These are phyloP conservation scores for Chrysoporthe cubensis DNA, from an alignment of 2,329 filamentous ascomycete species.

Conservation along the genomic window DNA sequence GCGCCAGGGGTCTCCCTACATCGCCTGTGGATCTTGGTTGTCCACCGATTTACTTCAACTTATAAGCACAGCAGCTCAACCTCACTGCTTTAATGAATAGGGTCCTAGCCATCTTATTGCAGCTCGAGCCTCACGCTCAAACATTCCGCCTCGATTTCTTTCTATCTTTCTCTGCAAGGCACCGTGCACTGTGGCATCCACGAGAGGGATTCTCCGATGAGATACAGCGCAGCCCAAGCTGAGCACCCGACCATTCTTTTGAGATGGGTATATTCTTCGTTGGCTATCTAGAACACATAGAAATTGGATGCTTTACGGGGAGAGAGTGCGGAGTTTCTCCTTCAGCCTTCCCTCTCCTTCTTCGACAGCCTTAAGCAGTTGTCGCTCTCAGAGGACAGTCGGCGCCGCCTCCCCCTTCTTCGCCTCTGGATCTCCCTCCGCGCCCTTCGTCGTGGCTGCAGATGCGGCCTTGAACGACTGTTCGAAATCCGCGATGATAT, in stretches of 20 bases:
- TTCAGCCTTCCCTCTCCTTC: not conserved
- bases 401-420: slow-evolving; percentile 46
- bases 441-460: slow-evolving; percentile 46
- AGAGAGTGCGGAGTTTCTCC: not conserved
- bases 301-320: not conserved
- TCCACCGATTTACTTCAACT: not conserved
- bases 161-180: not conserved
- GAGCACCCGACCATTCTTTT: not conserved
- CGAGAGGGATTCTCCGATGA: not conserved
- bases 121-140: not conserved
- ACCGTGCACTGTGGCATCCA: not conserved
- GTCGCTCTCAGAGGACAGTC: slow-evolving; percentile 39
- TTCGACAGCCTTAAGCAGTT: not conserved
- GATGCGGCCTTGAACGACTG: slow-evolving; percentile 75
- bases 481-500: slow-evolving; percentile 94
- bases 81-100: not conserved
- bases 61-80: not conserved
- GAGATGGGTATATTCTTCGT: not conserved
- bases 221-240: not conserved
- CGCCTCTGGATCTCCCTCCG: slow-evolving; percentile 33
- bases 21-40: not conserved
- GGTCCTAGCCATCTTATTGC: not conserved
- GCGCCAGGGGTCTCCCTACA: not conserved
- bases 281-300: not conserved
- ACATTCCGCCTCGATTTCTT: not conserved